Evolutionary conservation across 129 eudicot genomes (phyloP), one percentile per base, ranked within the genome.

Genomic region (Artemisia tridentata): DNA sequence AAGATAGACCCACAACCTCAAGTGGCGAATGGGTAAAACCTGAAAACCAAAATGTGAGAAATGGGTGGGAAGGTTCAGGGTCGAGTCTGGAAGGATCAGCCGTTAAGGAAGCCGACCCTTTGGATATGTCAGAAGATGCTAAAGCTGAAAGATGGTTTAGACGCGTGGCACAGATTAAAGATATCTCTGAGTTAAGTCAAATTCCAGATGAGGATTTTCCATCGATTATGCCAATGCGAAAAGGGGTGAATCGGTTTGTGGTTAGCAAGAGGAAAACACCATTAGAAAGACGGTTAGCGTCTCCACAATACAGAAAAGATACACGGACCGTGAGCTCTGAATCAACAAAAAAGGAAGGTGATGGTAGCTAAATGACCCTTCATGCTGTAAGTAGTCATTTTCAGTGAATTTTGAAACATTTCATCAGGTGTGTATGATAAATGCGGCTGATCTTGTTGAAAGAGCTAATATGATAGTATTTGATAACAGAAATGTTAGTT

Each of bases 91-190:
- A 93, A 73, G 98, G 98, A 56, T 93, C 98, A 38, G 96, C 92
- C 5, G 98, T 93, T 59, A 87, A 80, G 79, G 97, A 93, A 73
- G 58, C 86, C 0, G 96, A 87, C 72, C 97, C 88, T 1, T 76
- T 93, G 70, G 98, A 93, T 76, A 93, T 93, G 98, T 93, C 98
- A 0, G 98, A 93, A 78, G 98, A 93, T 80, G 98, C 98, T 18
- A 93, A 89, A 80, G 86, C 95, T 18, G 96, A 93, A 70, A 80
- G 98, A 77, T 93, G 96, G 96, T 93, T 93, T 73, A 69, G 84
- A 47, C 91, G 98, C 11, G 98, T 87, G 43, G 92, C 98, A 25
- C 98, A 89, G 69, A 93, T 93, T 13, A 92, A 92, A 52, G 98
- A 92, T 81, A 89, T 89, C 3, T 86, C 95, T 11, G 96, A 92